phyloP scores from a whole-genome alignment of 345 rosid species.

The Boechera divaricarpa region DNA sequence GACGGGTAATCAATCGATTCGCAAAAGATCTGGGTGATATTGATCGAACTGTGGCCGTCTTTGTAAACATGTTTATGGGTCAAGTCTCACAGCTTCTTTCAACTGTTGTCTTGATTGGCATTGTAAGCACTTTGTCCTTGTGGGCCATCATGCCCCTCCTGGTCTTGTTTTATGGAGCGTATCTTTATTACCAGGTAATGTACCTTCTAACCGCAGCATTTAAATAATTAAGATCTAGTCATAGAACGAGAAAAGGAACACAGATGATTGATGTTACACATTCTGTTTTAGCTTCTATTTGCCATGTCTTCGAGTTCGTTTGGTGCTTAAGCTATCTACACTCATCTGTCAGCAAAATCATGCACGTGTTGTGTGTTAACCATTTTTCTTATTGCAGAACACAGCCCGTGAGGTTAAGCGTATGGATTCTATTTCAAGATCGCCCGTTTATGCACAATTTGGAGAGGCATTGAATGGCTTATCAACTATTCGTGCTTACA shows the following conservation, averaged over 20 bases:
- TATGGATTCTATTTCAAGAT: conserved; percentile 88
- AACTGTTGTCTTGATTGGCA: conserved; percentile 91
- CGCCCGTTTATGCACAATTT: conserved; percentile 98
- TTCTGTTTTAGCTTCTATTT: conserved; percentile 1
- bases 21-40: conserved; percentile 99
- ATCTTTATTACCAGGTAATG: conserved; percentile 78
- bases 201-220: conserved; percentile 12
- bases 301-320: not conserved
- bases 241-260: not conserved
- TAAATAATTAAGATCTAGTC: not conserved
- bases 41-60: conserved; percentile 80
- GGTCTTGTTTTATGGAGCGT: conserved; percentile 88
- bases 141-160: conserved; percentile 99
- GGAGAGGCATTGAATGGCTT: conserved; percentile 98
- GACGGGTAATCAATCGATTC: conserved; percentile 92
- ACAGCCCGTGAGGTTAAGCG: conserved; percentile 99
- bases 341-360: not conserved
- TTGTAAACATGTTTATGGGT: conserved; percentile 82
- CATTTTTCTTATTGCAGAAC: conserved; percentile 51
- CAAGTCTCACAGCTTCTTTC: conserved; percentile 92
- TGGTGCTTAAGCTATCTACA: conserved; percentile 16
- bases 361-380: conserved; percentile 12
- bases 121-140: conserved; percentile 96
- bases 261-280: conserved; percentile 3
- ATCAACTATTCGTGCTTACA: conserved; percentile 92